phyloP scores from a whole-genome alignment of 1,284 basidiomycete species.

The Phellopilus nigrolimitatus region DNA sequence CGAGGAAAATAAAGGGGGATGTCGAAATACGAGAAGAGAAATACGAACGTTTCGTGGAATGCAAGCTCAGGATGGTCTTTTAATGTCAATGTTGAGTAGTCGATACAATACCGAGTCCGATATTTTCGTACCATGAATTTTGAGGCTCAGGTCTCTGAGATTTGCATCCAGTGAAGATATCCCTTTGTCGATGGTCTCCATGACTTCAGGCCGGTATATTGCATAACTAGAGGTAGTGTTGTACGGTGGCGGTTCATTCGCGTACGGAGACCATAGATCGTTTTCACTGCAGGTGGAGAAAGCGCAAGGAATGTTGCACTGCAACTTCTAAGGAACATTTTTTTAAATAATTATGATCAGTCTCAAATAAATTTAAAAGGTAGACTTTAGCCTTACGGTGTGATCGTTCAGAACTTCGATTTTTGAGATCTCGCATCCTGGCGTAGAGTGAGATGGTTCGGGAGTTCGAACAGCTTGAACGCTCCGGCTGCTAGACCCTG shows the following conservation, averaged over 20 bases:
- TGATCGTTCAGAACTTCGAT: too few species aligned
- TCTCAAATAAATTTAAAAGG: too few species aligned
- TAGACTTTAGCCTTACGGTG: too few species aligned
- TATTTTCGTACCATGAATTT: slow-evolving; percentile 32
- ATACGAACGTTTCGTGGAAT: slow-evolving; percentile 26
- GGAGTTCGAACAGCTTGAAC: too few species aligned
- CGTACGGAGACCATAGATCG: neutral
- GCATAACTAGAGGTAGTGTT: neutral
- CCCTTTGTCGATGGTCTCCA: slow-evolving; percentile 24
- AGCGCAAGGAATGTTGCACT: neutral
- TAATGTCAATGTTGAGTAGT: too few species aligned
- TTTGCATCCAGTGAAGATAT: slow-evolving; percentile 28
- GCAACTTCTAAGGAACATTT: neutral
- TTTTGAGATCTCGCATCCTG: too few species aligned
- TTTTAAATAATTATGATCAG: too few species aligned
- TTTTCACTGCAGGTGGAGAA: neutral
- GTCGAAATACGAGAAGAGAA: neutral
- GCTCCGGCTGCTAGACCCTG: neutral
- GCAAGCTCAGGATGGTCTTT: slow-evolving; percentile 28
- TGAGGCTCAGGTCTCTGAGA: slow-evolving; percentile 29
- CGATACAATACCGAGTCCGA: too few species aligned
- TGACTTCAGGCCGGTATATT: slow-evolving; percentile 17
- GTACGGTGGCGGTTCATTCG: slow-evolving; percentile 10
- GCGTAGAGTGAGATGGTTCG: too few species aligned
- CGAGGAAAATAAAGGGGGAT: neutral